Percentiles rank a stretch among this genome's conserved stretches.
Evolutionary conservation across 2,329 filamentous ascomycete species (phyloP).

Genomic region (Fusarium palustre): DNA sequence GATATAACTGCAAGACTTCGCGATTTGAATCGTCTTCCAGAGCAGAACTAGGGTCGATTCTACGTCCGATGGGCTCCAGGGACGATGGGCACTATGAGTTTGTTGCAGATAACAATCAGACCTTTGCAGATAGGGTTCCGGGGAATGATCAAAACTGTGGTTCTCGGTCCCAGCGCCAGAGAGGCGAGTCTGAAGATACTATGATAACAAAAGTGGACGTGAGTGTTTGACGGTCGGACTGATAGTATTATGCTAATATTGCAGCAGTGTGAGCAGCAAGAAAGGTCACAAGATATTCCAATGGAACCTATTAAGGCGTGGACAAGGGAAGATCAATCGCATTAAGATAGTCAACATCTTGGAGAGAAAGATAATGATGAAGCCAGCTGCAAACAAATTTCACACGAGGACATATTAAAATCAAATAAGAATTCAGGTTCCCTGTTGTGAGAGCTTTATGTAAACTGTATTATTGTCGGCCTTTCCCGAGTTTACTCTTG

Average conservation of each 20-base stretch:
- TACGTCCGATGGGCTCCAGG: not conserved
- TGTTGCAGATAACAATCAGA: not conserved
- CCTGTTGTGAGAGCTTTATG: accelerated
- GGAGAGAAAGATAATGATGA: not conserved
- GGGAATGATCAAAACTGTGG: not conserved
- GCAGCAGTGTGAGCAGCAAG: not conserved
- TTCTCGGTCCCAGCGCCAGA: not conserved
- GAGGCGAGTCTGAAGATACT: not conserved
- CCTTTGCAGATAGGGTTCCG: accelerated
- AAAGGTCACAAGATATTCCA: not conserved
- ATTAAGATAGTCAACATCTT: not conserved
- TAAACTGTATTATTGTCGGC: accelerated
- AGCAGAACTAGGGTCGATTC: not conserved
- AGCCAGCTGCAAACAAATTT: not conserved
- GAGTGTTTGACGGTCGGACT: accelerated
- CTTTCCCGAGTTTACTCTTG: not conserved
- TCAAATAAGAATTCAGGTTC: not conserved
- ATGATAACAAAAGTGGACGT: conserved; percentile 12
- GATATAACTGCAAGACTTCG: not conserved
- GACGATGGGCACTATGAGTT: conserved; percentile 15
- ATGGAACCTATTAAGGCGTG: not conserved
- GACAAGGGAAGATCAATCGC: not conserved
- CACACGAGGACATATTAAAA: not conserved
- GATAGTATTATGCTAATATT: not conserved
- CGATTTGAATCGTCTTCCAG: not conserved